Base-by-base conservation (phyloP, 1,139 yeast species). In the Arxiozyma heterogenica region DNA sequence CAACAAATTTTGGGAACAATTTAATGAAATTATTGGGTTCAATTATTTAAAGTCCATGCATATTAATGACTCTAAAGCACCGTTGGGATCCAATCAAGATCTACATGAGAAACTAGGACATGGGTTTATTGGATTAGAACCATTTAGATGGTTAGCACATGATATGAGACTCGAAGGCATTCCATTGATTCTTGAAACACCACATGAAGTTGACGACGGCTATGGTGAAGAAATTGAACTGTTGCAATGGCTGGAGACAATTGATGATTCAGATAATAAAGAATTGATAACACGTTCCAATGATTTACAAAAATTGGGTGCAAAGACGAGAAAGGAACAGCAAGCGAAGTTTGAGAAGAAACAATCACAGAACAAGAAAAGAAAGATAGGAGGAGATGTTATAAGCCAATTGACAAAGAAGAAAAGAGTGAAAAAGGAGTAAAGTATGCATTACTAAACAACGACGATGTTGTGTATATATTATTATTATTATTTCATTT, bases 11-110 rank as follows among this genome's bases (percentile, higher is more conserved):
- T 86, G 96, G 93, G 65, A 71, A 8, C 71, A 81, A 48, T 93
- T 87, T 68, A 97, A 90, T 61, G 69, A 74, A 3, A 75, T 78
- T 9, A 76, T 93, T 27, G 98, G 98, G 0, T 73, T 79, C 63
- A 72, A 88, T 60, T 90, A 86, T 67, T 74, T 93, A 49, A 73
- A 83, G 42, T 93, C 95, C 0, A 78, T 93, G 53, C 98, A 93
- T 70, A 71, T 93, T 54, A 93, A 93, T 66, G 98, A 93, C 66
- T 91, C 98, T 12, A 91, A 93, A 71, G 95, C 95, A 3, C 98
- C 98, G 0, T 69, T 88, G 51, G 94, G 86, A 4, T 93, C 96
- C 41, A 89, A 88, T 63, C 77, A 95, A 59, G 99, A 93, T 68
- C 77, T 93, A 55, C 99, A 93, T 68, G 96, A 93, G 66, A 82